Conservation (phyloP, 305 asterid species). For the Lippia alba region DNA sequence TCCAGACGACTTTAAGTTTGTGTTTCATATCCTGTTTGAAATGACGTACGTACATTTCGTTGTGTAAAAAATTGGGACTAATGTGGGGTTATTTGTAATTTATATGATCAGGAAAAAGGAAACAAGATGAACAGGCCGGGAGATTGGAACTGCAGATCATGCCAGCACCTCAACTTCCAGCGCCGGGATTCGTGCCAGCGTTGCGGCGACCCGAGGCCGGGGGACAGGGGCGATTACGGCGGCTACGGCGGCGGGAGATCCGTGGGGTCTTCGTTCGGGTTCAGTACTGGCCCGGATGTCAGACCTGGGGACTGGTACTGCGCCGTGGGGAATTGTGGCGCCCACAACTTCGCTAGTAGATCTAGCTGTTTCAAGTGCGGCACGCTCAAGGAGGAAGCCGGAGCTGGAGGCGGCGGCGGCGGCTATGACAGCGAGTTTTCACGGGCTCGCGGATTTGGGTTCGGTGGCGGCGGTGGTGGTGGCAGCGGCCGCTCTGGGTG, state of each 20-base stretch:
- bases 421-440: constrained; percentile 56
- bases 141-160: constrained; percentile 96
- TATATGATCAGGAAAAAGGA: not conserved
- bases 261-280: constrained; percentile 47
- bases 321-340: constrained; percentile 77
- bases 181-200: constrained; percentile 94
- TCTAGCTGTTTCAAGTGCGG: constrained; percentile 98
- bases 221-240: constrained; percentile 52
- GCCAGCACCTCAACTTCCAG: constrained; percentile 97
- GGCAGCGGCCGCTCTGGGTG: constrained; percentile 68
- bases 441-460: constrained; percentile 57
- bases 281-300: constrained; percentile 81
- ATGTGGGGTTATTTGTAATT: too few species aligned
- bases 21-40: too few species aligned
- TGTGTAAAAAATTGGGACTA: too few species aligned
- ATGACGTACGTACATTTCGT: too few species aligned
- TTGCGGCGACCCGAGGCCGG: constrained; percentile 88
- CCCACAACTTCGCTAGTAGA: constrained; percentile 99
- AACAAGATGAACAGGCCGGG: constrained; percentile 90
- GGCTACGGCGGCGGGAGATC: constrained; percentile 54
- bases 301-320: constrained; percentile 99
- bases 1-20: too few species aligned
- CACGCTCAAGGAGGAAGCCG: constrained; percentile 74
- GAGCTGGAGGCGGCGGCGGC: constrained; percentile 19
- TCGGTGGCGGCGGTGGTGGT: constrained; percentile 47